These are phyloP conservation scores for Agrocybe chaxingu DNA, from an alignment of 768 basidiomycete species.

Conservation along the genomic window DNA sequence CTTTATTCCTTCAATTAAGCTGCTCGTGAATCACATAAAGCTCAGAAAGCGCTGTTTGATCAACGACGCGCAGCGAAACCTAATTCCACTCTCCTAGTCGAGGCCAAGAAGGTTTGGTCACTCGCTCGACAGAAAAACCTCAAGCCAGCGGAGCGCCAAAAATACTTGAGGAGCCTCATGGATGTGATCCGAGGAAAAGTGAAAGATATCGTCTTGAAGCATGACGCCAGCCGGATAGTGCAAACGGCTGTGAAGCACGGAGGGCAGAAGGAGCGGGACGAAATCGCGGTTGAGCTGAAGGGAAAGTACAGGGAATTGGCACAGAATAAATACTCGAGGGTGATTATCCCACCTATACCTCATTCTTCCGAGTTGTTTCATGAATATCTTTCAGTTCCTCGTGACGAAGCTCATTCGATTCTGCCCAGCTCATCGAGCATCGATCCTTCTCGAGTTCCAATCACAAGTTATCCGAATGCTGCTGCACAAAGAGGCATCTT, in stretches of 20 bases:
- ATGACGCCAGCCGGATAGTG: conserved; percentile 86
- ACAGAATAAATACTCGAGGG: conserved; percentile 91
- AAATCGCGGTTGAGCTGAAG: conserved; percentile 80
- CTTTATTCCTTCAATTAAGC: conserved; percentile 31
- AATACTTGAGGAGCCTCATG: conserved; percentile 74
- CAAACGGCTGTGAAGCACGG: conserved; percentile 84
- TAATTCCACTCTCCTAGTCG: conserved; percentile 61
- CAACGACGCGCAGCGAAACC: conserved; percentile 79
- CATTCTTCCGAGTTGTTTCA: neutral
- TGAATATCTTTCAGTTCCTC: conserved; percentile 52
- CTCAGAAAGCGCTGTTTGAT: conserved; percentile 60
- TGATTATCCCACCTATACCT: conserved; percentile 23
- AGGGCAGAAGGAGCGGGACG: conserved; percentile 67
- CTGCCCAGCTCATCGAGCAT: conserved; percentile 69
- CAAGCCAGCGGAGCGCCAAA: conserved; percentile 65
- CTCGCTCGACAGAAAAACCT: conserved; percentile 72
- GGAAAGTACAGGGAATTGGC: conserved; percentile 75
- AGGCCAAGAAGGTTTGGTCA: conserved; percentile 79
- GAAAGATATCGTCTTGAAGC: conserved; percentile 85
- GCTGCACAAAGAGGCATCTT: conserved; percentile 80
- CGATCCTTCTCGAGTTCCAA: conserved; percentile 79
- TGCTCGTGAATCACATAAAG: conserved; percentile 67
- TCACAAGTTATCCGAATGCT: conserved; percentile 73
- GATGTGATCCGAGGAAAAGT: conserved; percentile 74
- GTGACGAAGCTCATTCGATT: conserved; percentile 76